Evolutionary conservation across 1,139 yeast genomes (phyloP), one percentile per base, ranked within the genome.

Genomic region (Suhomyces bokatorum): DNA sequence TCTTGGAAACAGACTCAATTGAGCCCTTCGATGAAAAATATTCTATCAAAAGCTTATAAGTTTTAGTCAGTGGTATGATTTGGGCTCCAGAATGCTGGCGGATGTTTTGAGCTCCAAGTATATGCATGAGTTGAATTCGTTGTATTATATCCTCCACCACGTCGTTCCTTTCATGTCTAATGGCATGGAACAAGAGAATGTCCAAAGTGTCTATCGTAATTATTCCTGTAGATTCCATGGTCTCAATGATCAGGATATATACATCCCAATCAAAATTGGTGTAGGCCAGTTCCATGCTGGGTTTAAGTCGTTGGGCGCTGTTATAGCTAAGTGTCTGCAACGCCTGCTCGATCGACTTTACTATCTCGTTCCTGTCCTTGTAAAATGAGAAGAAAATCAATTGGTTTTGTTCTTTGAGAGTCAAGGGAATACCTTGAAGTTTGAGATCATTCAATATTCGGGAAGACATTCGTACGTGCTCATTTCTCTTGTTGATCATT

Each of bases 321-420:
- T 17, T 24, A 3, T 29, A 37, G 14, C 37, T 38, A 3, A 32
- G 15, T n/a, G 15, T 31, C 12, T 12, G 17, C 11, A 32, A 17
- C 1, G 47, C 43, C 10, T 35, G 40, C 6, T 42, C 42, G 29
- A 60, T 42, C n/a, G 44, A 47, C 0, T 51, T 41, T 11, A 54
- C 27, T 1, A 71, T 48, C 13, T 55, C 59, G 0, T 49, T 49
- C 17, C 58, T 49, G 45, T 73, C 77, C 34, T 57, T 61, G 53
- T 56, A 73, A 47, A 67, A 70, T 8, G 58, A 56, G 44, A 62
- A 54, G 45, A 60, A 64, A 3, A 72, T 44, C 39, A 70, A 48
- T 31, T 57, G 48, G 37, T 62, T 63, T 44, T 64, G 69, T 53
- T 73, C 78, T 14, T 45, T 40, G 5, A 52, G 44, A 1, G 69